Base-by-base conservation (phyloP, 345 rosid species). In the Eucalyptus rudis region DNA sequence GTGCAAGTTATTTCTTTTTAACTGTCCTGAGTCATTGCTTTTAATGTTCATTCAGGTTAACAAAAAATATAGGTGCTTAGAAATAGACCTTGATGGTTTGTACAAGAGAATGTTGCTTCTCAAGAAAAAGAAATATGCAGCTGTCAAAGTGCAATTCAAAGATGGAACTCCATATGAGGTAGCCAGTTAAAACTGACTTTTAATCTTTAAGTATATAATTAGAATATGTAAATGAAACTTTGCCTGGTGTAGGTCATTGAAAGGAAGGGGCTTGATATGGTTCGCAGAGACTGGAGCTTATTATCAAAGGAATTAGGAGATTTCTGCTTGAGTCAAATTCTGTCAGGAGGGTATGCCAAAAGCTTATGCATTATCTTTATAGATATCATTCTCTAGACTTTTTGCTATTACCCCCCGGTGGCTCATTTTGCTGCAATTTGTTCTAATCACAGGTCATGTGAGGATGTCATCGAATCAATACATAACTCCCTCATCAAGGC, bases 191-290 rank as follows among this genome's bases (percentile, higher is more conserved):
- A 24, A 22, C 86, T 33, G 25, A 11, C 40, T 86, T 49, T 58
- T 71, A 58, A 40, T 86, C 27, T 86, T 81, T 88, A 16, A 33
- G 47, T 50, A 89, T 40, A 51, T 90, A 66, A 87, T 86, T 64
- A 52, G 47, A 40, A 89, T 88, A 88, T 86, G 87, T 86, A 91
- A 45, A 90, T 66, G 86, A 85, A 64, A 89, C 51, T 88, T 87
- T 89, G 86, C 90, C 89, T 92, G 68, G 88, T 92, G 90, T 93
- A 98, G 99, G 96, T 96, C 66, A 96, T 95, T 92, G 99, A 98
- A 91, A 96, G 99, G 81, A 98, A 98, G 92, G 99, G 99, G 88
- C 97, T 98, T 90, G 99, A 98, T 93, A 97, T 96, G 99, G 99
- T 98, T 93, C 97, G 99, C 87, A 96, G 99, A 90, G 99, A 97